Evolutionary conservation across 139 green algal species (phyloP), one percentile per base, ranked within the genome.

Genomic region (Chlorella sp.): DNA sequence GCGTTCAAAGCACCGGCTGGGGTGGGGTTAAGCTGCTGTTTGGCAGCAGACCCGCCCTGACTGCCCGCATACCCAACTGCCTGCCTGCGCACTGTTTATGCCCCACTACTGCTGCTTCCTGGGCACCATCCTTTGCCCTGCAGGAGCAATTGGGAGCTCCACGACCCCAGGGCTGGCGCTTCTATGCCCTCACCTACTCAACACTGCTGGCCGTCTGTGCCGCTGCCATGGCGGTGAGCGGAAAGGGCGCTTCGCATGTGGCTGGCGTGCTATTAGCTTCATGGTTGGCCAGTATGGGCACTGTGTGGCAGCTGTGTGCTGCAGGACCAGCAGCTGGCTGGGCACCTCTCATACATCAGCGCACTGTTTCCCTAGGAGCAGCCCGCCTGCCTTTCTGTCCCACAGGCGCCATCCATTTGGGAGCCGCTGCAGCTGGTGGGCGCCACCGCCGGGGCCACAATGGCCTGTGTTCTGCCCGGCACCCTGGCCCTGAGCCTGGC

Each of bases 371-470:
- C 60, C 2, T 16, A 32, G 18, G 6, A 23, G 9, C 21, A 16
- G 9, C 20, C 18, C 16, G 62, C 1, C 23, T 1, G 62, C 36
- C 28, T 11, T 25, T 41, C 11, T 41, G 16, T 23, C 1, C 47
- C 44, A 32, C 73, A 80, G 73, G 21, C 13, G 30, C 74, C 74
- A 18, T 70, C 74, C 0, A 36, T 81, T 6, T 81, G 74, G 74
- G 30, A 44, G 32, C 74, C 74, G 23, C 74, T 81, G 32, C 32
- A 81, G 55, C 55, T 81, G 74, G 21, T 81, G 32, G 74, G 74
- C 15, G 74, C 74, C 32, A 81, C 51, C 2, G 21, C 55, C 1
- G 74, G 74, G 13, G 57, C 55, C 23, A 34, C 23, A 6, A 67
- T 81, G 3, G 51, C 74, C 32, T 47, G 51, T 34, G 15, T 81